Evolutionary conservation across 495 filamentous ascomycete genomes (phyloP), one percentile per base, ranked within the genome.

Genomic region (Xylona heveae): DNA sequence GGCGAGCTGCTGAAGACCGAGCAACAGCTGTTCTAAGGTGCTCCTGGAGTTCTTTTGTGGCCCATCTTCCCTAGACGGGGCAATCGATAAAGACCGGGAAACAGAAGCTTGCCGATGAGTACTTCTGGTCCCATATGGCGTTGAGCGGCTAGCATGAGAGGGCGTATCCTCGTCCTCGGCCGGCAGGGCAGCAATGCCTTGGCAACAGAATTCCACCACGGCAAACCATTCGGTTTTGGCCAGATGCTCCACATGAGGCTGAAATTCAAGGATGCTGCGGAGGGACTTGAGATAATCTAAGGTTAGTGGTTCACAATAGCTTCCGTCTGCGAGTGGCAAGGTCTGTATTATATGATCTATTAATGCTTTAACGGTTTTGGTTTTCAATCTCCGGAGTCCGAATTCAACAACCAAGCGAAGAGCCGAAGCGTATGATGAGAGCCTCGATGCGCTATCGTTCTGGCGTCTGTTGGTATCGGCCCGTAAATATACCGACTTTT

Each of bases 321-420:
- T 62, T 13, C 64, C 67, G 22, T 71, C 66, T 2, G 66, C 51
- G 3, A 59, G 55, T 8, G 66, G 66, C 24, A 95, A 56, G 24
- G 66, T 71, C 39, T 94, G 69, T 13, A 64, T 69, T 36, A 95
- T 74, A 48, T 92, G 83, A 28, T 81, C 73, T 36, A 83, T 57
- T 17, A 93, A 49, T 3, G 79, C 66, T 38, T 71, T 69, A 18
- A 84, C 64, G 2, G 82, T 81, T 45, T 81, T 90, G 28, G 54
- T 53, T 46, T 70, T 74, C 38, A 95, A 44, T 35, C 68, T 74
- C 32, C 53, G 50, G 27, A 77, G 55, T 14, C 75, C 75, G 28
- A 69, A 59, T 39, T 74, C 66, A 27, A 92, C 62, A 22, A 71
- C 66, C 1, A 70, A 53, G 15, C 79, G 72, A 28, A 95, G 49